Conservation (phyloP, 192 early-diverging fungal species). For the Coemansia sp. region DNA sequence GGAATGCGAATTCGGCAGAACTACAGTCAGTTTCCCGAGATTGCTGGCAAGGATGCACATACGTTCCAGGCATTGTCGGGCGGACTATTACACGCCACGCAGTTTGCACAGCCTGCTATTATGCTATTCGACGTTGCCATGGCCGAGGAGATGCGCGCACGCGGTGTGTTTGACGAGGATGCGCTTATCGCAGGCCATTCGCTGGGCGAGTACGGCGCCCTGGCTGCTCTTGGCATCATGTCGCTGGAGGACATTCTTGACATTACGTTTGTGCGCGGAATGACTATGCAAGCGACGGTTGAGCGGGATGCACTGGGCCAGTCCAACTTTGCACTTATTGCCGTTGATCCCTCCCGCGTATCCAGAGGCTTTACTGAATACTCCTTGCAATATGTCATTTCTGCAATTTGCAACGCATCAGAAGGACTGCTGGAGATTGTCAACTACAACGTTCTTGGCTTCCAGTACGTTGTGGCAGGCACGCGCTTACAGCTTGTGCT, state of each 20-base stretch:
- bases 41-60: conserved; percentile 69
- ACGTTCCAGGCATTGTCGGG: conserved; percentile 85
- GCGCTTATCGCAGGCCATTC: conserved; percentile 89
- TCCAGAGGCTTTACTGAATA: conserved; percentile 71
- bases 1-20: conserved; percentile 78
- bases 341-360: conserved; percentile 91
- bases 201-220: conserved; percentile 92
- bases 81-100: conserved; percentile 81
- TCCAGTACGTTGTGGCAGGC: conserved; percentile 96
- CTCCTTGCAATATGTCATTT: conserved; percentile 63
- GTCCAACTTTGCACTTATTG: conserved; percentile 95
- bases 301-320: conserved; percentile 71
- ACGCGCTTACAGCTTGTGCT: conserved; percentile 72
- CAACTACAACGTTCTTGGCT: conserved; percentile 96
- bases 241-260: conserved; percentile 82
- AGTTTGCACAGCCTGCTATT: conserved; percentile 93
- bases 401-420: conserved; percentile 63
- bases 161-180: conserved; percentile 77
- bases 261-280: conserved; percentile 94
- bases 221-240: conserved; percentile 80
- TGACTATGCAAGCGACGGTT: conserved; percentile 97
- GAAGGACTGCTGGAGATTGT: conserved; percentile 86
- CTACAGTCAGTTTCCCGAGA: conserved; percentile 77
- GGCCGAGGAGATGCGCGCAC: conserved; percentile 76
- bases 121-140: conserved; percentile 87